Evolutionary conservation across 2,329 filamentous ascomycete species (phyloP), one percentile per base, ranked within the genome.

Genomic region (Penicillium freii): DNA sequence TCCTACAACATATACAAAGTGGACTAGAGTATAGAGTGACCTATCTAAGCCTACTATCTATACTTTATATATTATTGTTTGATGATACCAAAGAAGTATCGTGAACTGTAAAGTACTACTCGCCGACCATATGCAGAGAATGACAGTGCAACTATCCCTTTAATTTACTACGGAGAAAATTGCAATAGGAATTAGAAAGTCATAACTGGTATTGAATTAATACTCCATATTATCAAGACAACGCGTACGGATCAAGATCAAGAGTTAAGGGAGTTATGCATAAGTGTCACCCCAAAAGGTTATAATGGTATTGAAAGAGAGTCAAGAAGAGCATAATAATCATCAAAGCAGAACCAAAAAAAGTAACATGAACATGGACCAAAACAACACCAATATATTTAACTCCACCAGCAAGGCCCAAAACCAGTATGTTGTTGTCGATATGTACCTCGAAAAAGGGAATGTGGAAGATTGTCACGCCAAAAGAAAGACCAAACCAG

Each of bases 361-460:
- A 48, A 45, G 15, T 29, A 43, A 59, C 44, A 49, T 17, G 33
- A 40, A 40, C 43, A 50, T 29, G 11, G n/a, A 6, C 5, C 17
- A 19, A 4, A 50, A 25, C 13, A 11, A 51, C 33, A 60, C 50
- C 46, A 25, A n/a, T 40, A 54, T 40, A 54, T 48, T n/a, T 19
- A 59, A 61, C 58, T 46, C 63, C 58, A 53, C 29, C 58, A 57
- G 47, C n/a, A 45, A 52, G 13, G 21, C 5, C 25, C 7, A 13
- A 23, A 56, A 33, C 43, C 40, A 54, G 44, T 62, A 64, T 60
- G 59, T 58, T 53, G 58, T 62, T 48, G 46, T 61, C 60, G 55
- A 62, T 64, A 64, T 66, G 62, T 66, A 65, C 63, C 56, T 47
- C 45, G 40, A 57, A 33, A 52, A 47, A 50, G 27, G 31, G 51